Conservation (phyloP, 2,329 filamentous ascomycete genomes). For the Helotiales sp. region DNA sequence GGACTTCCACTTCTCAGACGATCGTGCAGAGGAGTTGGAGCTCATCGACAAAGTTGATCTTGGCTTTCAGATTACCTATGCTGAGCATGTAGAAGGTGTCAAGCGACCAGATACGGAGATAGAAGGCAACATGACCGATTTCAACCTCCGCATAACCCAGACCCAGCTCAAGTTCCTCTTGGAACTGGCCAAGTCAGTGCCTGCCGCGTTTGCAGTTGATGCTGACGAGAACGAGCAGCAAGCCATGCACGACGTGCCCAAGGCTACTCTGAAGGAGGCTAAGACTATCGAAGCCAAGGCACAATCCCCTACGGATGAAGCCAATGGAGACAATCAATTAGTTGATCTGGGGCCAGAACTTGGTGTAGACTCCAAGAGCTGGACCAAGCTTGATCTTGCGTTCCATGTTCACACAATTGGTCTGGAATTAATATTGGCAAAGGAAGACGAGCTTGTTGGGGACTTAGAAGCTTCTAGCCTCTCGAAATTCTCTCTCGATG, state of each 20-base stretch:
- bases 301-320: constrained; percentile 6
- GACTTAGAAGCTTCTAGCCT: constrained; percentile 80
- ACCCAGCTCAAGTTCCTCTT: constrained; percentile 89
- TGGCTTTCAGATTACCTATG: constrained; percentile 88
- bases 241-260: constrained; percentile 74
- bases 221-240: constrained; percentile 73
- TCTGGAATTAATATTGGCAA: constrained; percentile 81
- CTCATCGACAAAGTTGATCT: constrained; percentile 97
- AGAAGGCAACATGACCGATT: constrained; percentile 87
- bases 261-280: constrained; percentile 45
- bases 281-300: constrained; percentile 25
- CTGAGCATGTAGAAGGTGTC: constrained; percentile 78
- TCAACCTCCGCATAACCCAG: constrained; percentile 88
- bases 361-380: constrained; percentile 69
- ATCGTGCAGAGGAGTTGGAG: constrained; percentile 81
- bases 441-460: constrained; percentile 77
- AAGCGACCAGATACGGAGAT: constrained; percentile 91
- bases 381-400: constrained; percentile 91
- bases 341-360: constrained; percentile 73
- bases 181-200: constrained; percentile 85
- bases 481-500: constrained; percentile 91
- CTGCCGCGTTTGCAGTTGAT: constrained; percentile 82
- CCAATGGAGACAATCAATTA: constrained; percentile 47
- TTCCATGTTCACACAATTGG: constrained; percentile 90
- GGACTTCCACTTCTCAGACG: constrained; percentile 78